Percentiles rank a stretch among this genome's conserved stretches.
Conservation (phyloP, 2,329 filamentous ascomycete species). For the Monilinia fructigena region DNA sequence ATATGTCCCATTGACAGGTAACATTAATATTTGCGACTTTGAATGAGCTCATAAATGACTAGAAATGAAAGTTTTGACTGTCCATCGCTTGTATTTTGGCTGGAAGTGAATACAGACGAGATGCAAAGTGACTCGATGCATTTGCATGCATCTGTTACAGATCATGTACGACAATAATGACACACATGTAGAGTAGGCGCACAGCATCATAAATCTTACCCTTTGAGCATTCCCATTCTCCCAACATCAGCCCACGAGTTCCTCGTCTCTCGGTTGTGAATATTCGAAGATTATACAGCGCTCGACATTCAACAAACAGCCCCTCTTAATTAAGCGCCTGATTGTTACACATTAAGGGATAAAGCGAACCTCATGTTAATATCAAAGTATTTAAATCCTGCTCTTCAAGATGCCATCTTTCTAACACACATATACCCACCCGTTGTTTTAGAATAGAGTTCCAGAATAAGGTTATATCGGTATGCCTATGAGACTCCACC, state of each 20-base stretch:
- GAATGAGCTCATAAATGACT: not conserved
- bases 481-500: not conserved
- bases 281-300: not conserved
- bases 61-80: not conserved
- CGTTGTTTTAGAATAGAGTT: not conserved
- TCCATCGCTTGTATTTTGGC: not conserved
- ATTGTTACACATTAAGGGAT: not conserved
- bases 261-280: not conserved
- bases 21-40: fast-evolving
- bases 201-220: too few species aligned
- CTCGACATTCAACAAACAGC: not conserved
- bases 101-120: too few species aligned
- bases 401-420: not conserved
- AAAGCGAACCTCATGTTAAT: not conserved
- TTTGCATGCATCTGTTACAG: not conserved
- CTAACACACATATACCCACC: not conserved
- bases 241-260: too few species aligned
- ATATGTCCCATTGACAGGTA: not conserved
- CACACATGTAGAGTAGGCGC: not conserved
- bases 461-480: not conserved
- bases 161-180: not conserved
- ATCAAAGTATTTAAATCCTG: not conserved
- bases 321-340: not conserved
- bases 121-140: too few species aligned
- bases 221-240: not conserved